Conservation (phyloP, 345 rosid species). For the Citrus mangshanensis region DNA sequence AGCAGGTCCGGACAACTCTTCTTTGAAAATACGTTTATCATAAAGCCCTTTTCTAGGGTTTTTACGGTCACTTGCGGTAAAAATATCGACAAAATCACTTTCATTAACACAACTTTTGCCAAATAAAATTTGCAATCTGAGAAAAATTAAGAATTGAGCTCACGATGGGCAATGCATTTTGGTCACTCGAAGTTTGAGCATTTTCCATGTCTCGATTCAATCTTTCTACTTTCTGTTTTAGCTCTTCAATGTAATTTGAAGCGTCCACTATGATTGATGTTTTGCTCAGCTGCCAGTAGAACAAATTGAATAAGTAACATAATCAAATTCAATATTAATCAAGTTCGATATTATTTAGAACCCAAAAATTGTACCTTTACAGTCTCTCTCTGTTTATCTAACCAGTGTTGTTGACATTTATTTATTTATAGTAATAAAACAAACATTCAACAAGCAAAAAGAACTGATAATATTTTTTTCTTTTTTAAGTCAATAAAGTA, state of each 20-base stretch:
- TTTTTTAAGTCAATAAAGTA: background rate
- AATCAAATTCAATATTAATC: background rate
- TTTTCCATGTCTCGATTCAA: conserved; percentile 28
- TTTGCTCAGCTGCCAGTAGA: conserved; percentile 54
- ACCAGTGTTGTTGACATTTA: background rate
- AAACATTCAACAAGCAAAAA: background rate
- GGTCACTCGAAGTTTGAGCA: conserved; percentile 35
- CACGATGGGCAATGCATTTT: conserved; percentile 44
- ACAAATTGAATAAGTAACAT: conserved; percentile 8
- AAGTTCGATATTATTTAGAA: background rate
- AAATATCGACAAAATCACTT: background rate
- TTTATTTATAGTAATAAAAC: no score
- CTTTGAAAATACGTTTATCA: conserved; percentile 55
- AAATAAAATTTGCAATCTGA: no score
- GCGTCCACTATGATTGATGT: conserved; percentile 75
- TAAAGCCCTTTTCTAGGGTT: conserved; percentile 75
- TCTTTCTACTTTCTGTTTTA: conserved; percentile 66
- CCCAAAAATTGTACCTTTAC: background rate
- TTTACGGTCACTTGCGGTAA: conserved; percentile 68
- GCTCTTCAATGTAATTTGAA: conserved; percentile 73
- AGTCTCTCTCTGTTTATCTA: no score
- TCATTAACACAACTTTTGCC: background rate
- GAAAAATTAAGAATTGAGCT: background rate
- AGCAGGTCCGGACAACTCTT: conserved; percentile 75
- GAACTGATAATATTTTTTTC: background rate